A percentile compares a stretch with the other conserved stretches of the same genome.
phyloP scores from a whole-genome alignment of 2,329 filamentous ascomycete species.

The Aspergillus eucalypticola region DNA sequence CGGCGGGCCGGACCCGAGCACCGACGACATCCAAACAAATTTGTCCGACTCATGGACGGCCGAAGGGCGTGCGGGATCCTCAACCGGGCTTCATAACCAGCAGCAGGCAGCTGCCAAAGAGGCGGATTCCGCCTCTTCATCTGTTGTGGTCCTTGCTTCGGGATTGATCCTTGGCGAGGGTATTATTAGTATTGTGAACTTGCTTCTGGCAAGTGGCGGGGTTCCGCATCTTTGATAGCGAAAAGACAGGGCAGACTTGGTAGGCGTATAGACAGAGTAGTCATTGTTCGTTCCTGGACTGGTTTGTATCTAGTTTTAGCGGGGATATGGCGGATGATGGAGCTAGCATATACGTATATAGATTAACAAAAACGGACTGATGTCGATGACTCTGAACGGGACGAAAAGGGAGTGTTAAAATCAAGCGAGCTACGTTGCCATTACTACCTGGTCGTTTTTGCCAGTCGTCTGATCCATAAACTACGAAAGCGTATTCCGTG shows the following conservation, averaged over 20 bases:
- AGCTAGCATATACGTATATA: no score
- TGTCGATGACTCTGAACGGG: no score
- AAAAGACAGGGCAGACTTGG: not conserved
- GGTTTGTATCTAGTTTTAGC: no score
- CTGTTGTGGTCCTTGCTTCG: slow-evolving; percentile 82
- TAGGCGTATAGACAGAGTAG: not conserved
- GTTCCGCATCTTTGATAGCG: slow-evolving; percentile 67
- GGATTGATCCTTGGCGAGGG: slow-evolving; percentile 93
- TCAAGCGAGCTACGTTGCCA: no score
- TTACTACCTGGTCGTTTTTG: no score
- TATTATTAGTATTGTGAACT: slow-evolving; percentile 85
- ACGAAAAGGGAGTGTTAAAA: no score
- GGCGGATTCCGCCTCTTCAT: slow-evolving; percentile 51
- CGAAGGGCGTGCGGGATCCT: not conserved
- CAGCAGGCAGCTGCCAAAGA: slow-evolving; percentile 19
- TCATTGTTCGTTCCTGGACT: not conserved
- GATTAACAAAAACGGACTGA: no score
- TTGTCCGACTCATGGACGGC: not conserved
- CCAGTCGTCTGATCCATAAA: no score
- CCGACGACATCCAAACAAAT: not conserved
- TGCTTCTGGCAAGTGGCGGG: slow-evolving; percentile 73
- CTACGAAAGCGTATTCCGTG: no score
- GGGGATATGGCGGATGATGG: no score
- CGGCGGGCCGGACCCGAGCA: not conserved
- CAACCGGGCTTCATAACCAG: slow-evolving; percentile 29